Percentiles rank a stretch among this genome's conserved stretches.
phyloP scores from a whole-genome alignment of 371 early-diverging fungal species.

The Haplosporangium sp. region DNA sequence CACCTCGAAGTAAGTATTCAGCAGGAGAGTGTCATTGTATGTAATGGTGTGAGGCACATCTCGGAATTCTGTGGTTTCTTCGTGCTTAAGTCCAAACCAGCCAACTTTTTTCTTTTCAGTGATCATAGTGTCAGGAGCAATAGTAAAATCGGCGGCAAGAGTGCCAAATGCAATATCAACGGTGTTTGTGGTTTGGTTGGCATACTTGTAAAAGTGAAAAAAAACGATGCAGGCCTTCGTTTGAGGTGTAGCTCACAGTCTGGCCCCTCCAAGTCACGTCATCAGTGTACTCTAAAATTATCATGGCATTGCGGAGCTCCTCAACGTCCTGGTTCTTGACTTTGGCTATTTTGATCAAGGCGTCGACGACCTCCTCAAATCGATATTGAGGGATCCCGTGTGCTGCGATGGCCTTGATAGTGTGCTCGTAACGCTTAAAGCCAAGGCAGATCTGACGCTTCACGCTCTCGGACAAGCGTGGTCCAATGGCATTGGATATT shows the following conservation, averaged over 20 bases:
- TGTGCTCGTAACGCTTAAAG: slow-evolving; percentile 14
- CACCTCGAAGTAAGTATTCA: slow-evolving; percentile 28
- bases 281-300: slow-evolving; percentile 10
- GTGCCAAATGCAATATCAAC: slow-evolving; percentile 12
- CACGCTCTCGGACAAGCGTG: slow-evolving; percentile 4
- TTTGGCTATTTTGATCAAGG: not conserved
- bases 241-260: slow-evolving; percentile 14
- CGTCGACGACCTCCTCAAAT: slow-evolving; percentile 5
- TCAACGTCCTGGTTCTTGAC: slow-evolving; percentile 3
- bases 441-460: slow-evolving; percentile 23
- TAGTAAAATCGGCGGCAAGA: slow-evolving; percentile 4
- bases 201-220: slow-evolving; percentile 20
- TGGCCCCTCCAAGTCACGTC: slow-evolving; percentile 26
- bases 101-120: slow-evolving; percentile 1
- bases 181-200: not conserved
- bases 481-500: slow-evolving; percentile 1
- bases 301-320: slow-evolving; percentile 18
- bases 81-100: not conserved
- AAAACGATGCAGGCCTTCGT: slow-evolving; percentile 4
- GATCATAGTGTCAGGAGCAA: slow-evolving; percentile 20
- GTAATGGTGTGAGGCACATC: slow-evolving; percentile 22
- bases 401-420: not conserved
- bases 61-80: slow-evolving; percentile 2
- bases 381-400: not conserved
- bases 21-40: slow-evolving; percentile 8